Conservation (phyloP, 2,329 filamentous ascomycete species). For the Xylariales sp. region DNA sequence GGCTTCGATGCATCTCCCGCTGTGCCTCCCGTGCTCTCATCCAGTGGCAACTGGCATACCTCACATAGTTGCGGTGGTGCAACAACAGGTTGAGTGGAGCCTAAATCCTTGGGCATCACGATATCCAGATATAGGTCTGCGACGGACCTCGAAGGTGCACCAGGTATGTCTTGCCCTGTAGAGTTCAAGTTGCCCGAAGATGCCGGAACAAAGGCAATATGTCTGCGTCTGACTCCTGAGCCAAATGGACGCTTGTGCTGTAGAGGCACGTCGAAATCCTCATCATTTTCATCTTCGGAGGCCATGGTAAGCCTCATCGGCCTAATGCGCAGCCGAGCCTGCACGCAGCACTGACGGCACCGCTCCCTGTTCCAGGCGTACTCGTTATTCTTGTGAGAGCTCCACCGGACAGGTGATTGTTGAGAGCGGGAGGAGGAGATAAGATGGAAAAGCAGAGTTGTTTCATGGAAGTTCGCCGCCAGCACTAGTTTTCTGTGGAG, state of each 20-base stretch:
- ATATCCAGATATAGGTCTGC: conserved; percentile 63
- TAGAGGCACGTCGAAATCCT: conserved; percentile 45
- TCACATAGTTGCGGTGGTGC: conserved; percentile 39
- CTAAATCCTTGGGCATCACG: conserved; percentile 46
- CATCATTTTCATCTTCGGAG: conserved; percentile 20
- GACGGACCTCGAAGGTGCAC: conserved; percentile 29
- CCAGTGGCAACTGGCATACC: conserved; percentile 56
- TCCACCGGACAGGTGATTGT: too few relatives aligned
- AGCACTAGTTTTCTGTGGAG: too few relatives aligned
- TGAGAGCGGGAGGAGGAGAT: too few relatives aligned
- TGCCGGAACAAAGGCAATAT: conserved; percentile 54
- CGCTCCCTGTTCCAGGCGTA: too few relatives aligned
- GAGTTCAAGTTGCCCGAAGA: conserved; percentile 31
- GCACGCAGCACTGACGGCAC: too few relatives aligned
- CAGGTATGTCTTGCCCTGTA: conserved; percentile 16
- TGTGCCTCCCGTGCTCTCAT: conserved; percentile 13
- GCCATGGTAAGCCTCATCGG: conserved; percentile 15
- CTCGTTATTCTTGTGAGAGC: too few relatives aligned
- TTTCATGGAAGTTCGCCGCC: too few relatives aligned
- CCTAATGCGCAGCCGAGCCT: too few relatives aligned
- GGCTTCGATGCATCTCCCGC: conserved; percentile 8
- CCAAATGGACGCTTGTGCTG: conserved; percentile 52
- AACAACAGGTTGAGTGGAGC: conserved; percentile 10
- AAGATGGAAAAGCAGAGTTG: too few relatives aligned
- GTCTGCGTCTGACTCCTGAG: conserved; percentile 48